Evolutionary conservation across 495 filamentous ascomycete genomes (phyloP).

Genomic region (Evernia prunastri): DNA sequence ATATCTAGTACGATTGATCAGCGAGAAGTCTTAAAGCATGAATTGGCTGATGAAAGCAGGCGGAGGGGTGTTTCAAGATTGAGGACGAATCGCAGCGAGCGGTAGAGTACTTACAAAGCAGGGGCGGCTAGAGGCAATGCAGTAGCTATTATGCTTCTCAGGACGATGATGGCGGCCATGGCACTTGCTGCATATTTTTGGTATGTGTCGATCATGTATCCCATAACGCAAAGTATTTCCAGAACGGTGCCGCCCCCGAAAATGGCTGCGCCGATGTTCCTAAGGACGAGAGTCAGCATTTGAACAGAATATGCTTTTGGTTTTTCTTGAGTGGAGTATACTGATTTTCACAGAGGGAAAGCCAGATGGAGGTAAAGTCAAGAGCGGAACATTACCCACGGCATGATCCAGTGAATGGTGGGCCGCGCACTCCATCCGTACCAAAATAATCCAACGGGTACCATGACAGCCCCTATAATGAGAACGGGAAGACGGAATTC

Average conservation of each 20-base stretch:
- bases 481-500: conserved; percentile 52
- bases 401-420: conserved; percentile 47
- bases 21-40: not conserved
- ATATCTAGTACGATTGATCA: conserved; percentile 34
- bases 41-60: not conserved
- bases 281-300: not conserved
- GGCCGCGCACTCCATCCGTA: conserved; percentile 49
- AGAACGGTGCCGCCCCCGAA: conserved; percentile 46
- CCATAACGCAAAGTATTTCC: conserved; percentile 44
- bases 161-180: conserved; percentile 43
- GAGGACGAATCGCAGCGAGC: not conserved
- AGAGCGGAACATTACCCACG: conserved; percentile 36
- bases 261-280: conserved; percentile 37
- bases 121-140: conserved; percentile 39
- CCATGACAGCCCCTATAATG: conserved; percentile 44
- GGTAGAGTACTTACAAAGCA: conserved; percentile 35
- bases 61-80: not conserved
- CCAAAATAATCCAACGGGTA: conserved; percentile 52
- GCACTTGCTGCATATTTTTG: conserved; percentile 38
- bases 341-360: not conserved
- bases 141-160: conserved; percentile 43
- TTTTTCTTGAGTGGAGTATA: not conserved
- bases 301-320: not conserved
- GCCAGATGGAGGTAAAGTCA: not conserved
- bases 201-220: conserved; percentile 50